Conservation (phyloP, 306 rosid genomes). For the Vigna nakashimae region DNA sequence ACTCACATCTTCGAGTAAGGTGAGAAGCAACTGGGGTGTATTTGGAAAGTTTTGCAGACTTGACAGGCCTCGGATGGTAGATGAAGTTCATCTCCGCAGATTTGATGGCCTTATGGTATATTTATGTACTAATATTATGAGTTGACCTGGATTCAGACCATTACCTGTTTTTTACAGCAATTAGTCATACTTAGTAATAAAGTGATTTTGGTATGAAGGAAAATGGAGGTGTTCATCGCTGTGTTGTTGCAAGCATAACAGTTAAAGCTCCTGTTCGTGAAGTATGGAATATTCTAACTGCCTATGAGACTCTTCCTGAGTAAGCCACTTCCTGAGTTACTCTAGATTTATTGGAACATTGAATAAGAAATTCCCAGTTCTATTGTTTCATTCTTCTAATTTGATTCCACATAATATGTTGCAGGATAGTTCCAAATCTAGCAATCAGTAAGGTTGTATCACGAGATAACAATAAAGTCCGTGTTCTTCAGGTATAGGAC, state of each 20-base stretch:
- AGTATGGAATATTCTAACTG: constrained; percentile 80
- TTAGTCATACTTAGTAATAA: constrained; percentile 25
- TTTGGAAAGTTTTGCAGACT: constrained; percentile 82
- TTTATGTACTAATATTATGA: constrained; percentile 28
- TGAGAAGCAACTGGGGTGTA: constrained; percentile 69
- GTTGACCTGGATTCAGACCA: constrained; percentile 23
- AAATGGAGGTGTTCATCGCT: constrained; percentile 92
- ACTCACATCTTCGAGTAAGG: constrained; percentile 54
- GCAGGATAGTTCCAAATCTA: constrained; percentile 86
- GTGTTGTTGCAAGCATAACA: constrained; percentile 89
- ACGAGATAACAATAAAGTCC: constrained; percentile 84
- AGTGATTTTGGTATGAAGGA: constrained; percentile 67
- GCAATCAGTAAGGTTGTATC: constrained; percentile 82
- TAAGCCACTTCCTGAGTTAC: constrained; percentile 45
- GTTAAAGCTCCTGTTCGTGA: constrained; percentile 83
- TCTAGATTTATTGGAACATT: neutral
- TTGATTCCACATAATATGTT: constrained; percentile 34
- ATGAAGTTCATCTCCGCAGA: constrained; percentile 96
- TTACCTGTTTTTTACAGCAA: neutral
- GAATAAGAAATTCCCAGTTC: neutral
- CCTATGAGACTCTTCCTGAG: constrained; percentile 89
- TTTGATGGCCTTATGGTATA: constrained; percentile 87
- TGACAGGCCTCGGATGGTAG: constrained; percentile 76
- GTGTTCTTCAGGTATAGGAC: constrained; percentile 77
- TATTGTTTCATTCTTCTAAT: constrained; percentile 28